These are phyloP conservation scores for Stagonosporopsis tanaceti DNA, from an alignment of 2,329 filamentous ascomycete species.

Conservation along the genomic window DNA sequence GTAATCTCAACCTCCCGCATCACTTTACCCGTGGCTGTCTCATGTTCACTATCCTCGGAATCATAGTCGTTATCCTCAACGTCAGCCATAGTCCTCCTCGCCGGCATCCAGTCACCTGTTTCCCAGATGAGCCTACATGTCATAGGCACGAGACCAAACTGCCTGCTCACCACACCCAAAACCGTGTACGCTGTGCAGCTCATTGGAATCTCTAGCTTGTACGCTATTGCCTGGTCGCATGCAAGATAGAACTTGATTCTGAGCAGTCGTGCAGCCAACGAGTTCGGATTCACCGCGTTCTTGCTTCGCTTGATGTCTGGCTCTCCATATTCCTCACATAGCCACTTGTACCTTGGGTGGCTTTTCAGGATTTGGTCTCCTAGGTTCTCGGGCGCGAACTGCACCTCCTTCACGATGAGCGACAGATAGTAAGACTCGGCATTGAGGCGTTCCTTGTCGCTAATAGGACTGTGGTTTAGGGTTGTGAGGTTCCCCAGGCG, in stretches of 20 bases:
- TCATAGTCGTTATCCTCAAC: conserved; percentile 60
- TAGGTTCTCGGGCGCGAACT: conserved; percentile 64
- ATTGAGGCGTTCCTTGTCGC: conserved; percentile 77
- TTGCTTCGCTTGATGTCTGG: conserved; percentile 65
- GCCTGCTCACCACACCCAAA: conserved; percentile 76
- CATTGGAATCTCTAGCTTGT: conserved; percentile 68
- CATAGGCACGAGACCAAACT: conserved; percentile 72
- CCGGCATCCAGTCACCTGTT: conserved; percentile 88
- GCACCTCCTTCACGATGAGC: conserved; percentile 79
- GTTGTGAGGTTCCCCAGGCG: conserved; percentile 72
- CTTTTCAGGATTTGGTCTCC: conserved; percentile 62
- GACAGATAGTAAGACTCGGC: conserved; percentile 94
- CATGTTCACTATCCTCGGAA: conserved; percentile 51
- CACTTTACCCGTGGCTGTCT: conserved; percentile 74
- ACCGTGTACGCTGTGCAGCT: conserved; percentile 82
- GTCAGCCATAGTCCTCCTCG: conserved; percentile 66
- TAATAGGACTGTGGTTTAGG: conserved; percentile 77
- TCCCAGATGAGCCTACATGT: conserved; percentile 79
- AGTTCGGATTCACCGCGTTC: conserved; percentile 72
- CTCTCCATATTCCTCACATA: conserved; percentile 79
- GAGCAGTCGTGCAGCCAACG: conserved; percentile 80
- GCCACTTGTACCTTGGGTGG: conserved; percentile 75
- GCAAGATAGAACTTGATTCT: conserved; percentile 62
- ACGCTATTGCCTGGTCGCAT: conserved; percentile 14
- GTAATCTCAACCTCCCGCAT: conserved; percentile 81